Conservation (phyloP, 192 early-diverging fungal species). For the Coemansia sp. region DNA sequence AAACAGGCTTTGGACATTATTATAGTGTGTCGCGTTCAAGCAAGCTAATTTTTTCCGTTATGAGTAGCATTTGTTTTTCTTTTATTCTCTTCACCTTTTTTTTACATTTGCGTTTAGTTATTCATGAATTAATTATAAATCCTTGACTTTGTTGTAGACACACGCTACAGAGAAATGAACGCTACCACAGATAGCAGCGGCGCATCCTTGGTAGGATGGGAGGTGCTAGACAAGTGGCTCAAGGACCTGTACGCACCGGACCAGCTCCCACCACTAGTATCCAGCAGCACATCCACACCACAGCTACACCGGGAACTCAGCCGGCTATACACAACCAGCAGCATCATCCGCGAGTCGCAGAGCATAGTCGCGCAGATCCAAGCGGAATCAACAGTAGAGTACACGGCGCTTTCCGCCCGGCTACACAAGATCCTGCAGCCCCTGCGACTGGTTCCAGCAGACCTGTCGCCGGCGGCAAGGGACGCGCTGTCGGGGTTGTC, state of each 20-base stretch:
- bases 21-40: too few relatives aligned
- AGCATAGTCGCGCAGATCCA: conserved; percentile 18
- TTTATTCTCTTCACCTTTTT: too few relatives aligned
- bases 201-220: conserved; percentile 15
- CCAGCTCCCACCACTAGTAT: conserved; percentile 18
- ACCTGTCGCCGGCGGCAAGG: conserved; percentile 15
- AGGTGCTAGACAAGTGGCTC: conserved; percentile 30
- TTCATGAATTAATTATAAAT: too few relatives aligned
- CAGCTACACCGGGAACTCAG: conserved; percentile 20
- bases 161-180: too few relatives aligned
- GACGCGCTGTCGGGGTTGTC: conserved; percentile 31
- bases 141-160: too few relatives aligned
- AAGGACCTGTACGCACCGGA: conserved; percentile 32
- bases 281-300: not conserved
- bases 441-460: conserved; percentile 11
- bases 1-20: not conserved
- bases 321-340: conserved; percentile 15
- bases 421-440: conserved; percentile 19
- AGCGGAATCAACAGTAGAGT: conserved; percentile 28
- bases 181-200: not conserved
- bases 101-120: too few relatives aligned
- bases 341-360: conserved; percentile 1
- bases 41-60: too few relatives aligned
- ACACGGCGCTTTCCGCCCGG: conserved; percentile 20
- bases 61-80: too few relatives aligned